Evolutionary conservation across 2,329 filamentous ascomycete genomes (phyloP), one percentile per base, ranked within the genome.

Genomic region (Colletotrichum sp.): DNA sequence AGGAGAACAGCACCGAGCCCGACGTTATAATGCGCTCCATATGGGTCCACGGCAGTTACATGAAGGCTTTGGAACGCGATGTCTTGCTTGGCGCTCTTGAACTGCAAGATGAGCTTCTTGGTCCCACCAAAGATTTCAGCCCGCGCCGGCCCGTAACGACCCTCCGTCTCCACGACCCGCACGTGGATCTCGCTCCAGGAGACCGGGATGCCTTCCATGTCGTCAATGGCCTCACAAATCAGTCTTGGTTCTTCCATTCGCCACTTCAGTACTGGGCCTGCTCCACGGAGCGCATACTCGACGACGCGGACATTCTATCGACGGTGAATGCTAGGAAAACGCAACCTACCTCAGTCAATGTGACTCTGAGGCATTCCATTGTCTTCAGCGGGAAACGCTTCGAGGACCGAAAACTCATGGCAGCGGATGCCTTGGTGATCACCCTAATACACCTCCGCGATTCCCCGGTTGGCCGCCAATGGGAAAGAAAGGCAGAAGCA

Each of bases 381-480:
- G 94, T 96, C 21, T 95, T 96, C 79, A 95, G 94, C 74, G 94
- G 94, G n/a, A 96, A 96, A 81, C 88, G 90, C 6, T 96, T 95
- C 78, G 90, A 93, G 72, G 91, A 94, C 72, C 90, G 91, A 13
- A 90, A 87, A 68, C 87, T 96, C 4, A 86, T 93, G 28, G 94
- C 94, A 6, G 94, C 93, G 2, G 94, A 96, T 85, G 93, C 94
- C 4, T 87, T 96, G 7, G 94, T 96, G 71, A 92, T 96, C 75
- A 96, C 94, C 8, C 85, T 96, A 8, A 90, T 96, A 75, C 93
- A 96, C 80, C 90, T 90, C 48, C 88, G 90, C 38, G 90, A 93
- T 79, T 93, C 93, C 0, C 91, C 89, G 2, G 87, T 95, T 8
- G 93, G 92, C 32, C 86, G 86, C 24, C 86, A 90, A 71, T 96